These are phyloP conservation scores for Claviceps maximensis DNA, from an alignment of 2,329 filamentous ascomycete species.

Conservation along the genomic window DNA sequence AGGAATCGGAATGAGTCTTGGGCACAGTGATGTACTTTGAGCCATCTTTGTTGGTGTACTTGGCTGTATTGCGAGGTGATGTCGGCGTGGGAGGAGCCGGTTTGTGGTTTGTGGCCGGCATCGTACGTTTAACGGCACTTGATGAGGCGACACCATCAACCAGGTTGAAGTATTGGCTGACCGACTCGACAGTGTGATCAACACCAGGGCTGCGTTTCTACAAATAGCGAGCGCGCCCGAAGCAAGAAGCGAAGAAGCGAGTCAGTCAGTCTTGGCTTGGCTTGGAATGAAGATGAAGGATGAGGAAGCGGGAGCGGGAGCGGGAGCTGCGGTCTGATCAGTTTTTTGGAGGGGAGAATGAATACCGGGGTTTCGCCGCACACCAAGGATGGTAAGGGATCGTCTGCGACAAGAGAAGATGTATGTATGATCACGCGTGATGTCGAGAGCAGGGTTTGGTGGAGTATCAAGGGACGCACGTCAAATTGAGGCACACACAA, in stretches of 20 bases:
- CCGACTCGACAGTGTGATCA: not conserved
- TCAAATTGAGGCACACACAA: conserved; percentile 23
- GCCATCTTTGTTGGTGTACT: conserved; percentile 55
- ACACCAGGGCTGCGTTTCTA: not conserved
- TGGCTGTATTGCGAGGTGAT: conserved; percentile 42
- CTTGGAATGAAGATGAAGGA: no score
- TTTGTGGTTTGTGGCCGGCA: conserved; percentile 41
- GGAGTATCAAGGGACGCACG: conserved; percentile 10
- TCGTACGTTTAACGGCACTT: conserved; percentile 22
- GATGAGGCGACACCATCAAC: conserved; percentile 25
- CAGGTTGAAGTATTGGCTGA: conserved; percentile 9
- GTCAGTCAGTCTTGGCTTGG: conserved; percentile 2
- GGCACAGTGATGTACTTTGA: conserved; percentile 56
- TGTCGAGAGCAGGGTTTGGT: conserved; percentile 3
- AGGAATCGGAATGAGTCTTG: conserved; percentile 40
- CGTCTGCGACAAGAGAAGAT: not conserved
- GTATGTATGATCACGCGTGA: conserved; percentile 1
- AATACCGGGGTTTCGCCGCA: not conserved
- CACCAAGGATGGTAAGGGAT: not conserved
- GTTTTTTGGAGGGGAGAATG: not conserved
- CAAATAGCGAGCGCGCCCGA: not conserved
- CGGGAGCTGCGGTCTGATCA: no score
- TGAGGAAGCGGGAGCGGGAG: not conserved
- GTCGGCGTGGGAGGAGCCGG: conserved; percentile 34
- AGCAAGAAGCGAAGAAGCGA: not conserved